Percentiles rank a stretch among this genome's conserved stretches.
phyloP scores from a whole-genome alignment of 2,329 filamentous ascomycete genomes.

The Aureobasidium lini region DNA sequence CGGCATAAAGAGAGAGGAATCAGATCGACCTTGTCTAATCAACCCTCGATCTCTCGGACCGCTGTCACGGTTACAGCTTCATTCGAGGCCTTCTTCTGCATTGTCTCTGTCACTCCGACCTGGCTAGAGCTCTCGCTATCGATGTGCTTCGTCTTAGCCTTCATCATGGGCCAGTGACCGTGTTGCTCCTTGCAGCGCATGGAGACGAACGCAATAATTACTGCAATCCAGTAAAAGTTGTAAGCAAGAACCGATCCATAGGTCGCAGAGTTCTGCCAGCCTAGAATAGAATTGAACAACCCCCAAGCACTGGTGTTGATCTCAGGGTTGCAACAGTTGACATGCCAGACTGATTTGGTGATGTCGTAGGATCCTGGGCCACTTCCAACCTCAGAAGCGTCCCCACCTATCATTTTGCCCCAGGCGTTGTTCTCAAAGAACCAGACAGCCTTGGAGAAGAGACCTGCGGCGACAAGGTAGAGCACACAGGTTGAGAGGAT shows the following conservation, averaged over 20 bases:
- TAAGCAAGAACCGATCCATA: constrained; percentile 83
- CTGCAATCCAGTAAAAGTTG: constrained; percentile 73
- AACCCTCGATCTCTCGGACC: constrained; percentile 17
- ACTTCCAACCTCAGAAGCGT: constrained; percentile 53
- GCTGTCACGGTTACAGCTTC: constrained; percentile 14
- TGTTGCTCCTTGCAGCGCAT: constrained; percentile 61
- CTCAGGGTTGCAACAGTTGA: constrained; percentile 74
- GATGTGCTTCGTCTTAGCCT: constrained; percentile 16
- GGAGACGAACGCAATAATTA: constrained; percentile 56
- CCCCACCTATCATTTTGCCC: constrained; percentile 57
- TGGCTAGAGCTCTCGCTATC: constrained; percentile 18
- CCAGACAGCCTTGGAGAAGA: constrained; percentile 74
- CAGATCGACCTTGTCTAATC: neutral
- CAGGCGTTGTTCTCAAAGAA: constrained; percentile 62
- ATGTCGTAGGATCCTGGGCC: constrained; percentile 77
- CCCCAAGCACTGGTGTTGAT: constrained; percentile 74
- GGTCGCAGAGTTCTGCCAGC: constrained; percentile 83
- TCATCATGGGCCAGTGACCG: constrained; percentile 40
- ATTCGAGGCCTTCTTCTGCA: constrained; percentile 15
- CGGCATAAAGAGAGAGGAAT: too few relatives aligned
- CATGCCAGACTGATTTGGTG: constrained; percentile 69
- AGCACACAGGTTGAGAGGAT: constrained; percentile 73
- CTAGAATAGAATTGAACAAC: constrained; percentile 77
- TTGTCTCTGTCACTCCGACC: constrained; percentile 16
- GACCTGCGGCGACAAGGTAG: constrained; percentile 74